Conservation (phyloP, 2,329 filamentous ascomycete genomes). For the Talaromyces pinophilus region DNA sequence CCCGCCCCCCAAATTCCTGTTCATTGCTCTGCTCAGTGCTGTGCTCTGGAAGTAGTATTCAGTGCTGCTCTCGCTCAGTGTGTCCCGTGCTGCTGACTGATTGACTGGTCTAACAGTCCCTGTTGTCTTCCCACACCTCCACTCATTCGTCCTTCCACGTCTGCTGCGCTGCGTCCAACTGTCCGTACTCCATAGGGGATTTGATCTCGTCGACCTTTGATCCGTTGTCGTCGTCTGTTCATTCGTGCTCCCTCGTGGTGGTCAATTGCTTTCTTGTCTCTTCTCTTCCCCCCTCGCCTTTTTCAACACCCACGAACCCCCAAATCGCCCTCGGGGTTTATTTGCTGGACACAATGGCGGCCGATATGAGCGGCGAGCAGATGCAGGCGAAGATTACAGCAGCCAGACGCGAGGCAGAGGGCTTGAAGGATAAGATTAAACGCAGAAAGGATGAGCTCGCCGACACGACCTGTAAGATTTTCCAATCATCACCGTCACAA, state of each 20-base stretch:
- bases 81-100: not conserved
- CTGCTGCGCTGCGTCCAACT: slow-evolving; percentile 4
- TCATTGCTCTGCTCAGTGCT: not conserved
- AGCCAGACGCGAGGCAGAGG: slow-evolving; percentile 95
- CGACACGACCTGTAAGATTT: slow-evolving; percentile 79
- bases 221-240: slow-evolving; percentile 6
- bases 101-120: not conserved
- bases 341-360: slow-evolving; percentile 39
- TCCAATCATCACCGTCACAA: not conserved
- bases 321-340: slow-evolving; percentile 34
- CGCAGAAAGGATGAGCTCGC: slow-evolving; percentile 99
- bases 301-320: slow-evolving; percentile 24
- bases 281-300: slow-evolving; percentile 19
- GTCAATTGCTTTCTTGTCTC: slow-evolving; percentile 5
- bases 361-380: slow-evolving; percentile 54
- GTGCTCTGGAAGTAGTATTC: not conserved
- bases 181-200: slow-evolving; percentile 8
- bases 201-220: not conserved
- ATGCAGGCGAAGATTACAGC: slow-evolving; percentile 94
- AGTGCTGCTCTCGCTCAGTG: not conserved
- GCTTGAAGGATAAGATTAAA: slow-evolving; percentile 97
- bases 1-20: slow-evolving; percentile 19
- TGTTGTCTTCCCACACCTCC: slow-evolving; percentile 12
- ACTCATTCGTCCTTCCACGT: slow-evolving; percentile 5
- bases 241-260: slow-evolving; percentile 9